Percentiles rank a stretch among this genome's conserved stretches.
These are phyloP conservation scores for Petasospora fabianii DNA, from an alignment of 1,139 yeast species.

Conservation along the genomic window DNA sequence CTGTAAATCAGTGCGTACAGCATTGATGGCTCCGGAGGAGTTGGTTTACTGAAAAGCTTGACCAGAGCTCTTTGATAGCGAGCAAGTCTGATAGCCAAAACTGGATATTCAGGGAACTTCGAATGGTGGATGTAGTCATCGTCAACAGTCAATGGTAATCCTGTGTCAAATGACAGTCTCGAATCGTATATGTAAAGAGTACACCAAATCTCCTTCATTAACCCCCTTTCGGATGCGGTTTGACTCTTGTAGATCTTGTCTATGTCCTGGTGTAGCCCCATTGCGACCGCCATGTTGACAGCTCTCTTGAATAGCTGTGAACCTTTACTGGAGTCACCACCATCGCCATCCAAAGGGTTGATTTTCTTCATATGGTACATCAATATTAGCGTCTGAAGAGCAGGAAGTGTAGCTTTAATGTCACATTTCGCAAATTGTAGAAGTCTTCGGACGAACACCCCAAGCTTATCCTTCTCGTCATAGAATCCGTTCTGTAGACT, in stretches of 20 bases:
- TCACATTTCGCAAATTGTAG: slow-evolving; percentile 19
- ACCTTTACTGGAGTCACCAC: slow-evolving; percentile 25
- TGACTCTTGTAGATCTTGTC: slow-evolving; percentile 22
- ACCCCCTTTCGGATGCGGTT: slow-evolving; percentile 20
- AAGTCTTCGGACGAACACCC: slow-evolving; percentile 19
- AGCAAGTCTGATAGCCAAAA: slow-evolving; percentile 6
- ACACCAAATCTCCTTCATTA: slow-evolving; percentile 29
- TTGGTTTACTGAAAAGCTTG: slow-evolving; percentile 7
- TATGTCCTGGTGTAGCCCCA: slow-evolving; percentile 32
- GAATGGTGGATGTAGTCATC: slow-evolving; percentile 22
- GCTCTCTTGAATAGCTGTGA: slow-evolving; percentile 26
- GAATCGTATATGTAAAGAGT: slow-evolving; percentile 29
- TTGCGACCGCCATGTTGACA: slow-evolving; percentile 25
- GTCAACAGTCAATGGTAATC: slow-evolving; percentile 27
- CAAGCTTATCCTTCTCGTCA: slow-evolving; percentile 19
- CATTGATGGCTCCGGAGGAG: slow-evolving; percentile 12
- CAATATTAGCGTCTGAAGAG: slow-evolving; percentile 27
- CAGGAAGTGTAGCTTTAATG: slow-evolving; percentile 18
- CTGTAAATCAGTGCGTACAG: slow-evolving; percentile 11
- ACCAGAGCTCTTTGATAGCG: slow-evolving; percentile 13
- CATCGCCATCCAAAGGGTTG: slow-evolving; percentile 28
- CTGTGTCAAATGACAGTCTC: slow-evolving; percentile 27
- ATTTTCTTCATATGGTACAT: slow-evolving; percentile 21
- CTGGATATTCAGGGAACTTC: background rate
- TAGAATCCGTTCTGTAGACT: slow-evolving; percentile 7